Percentiles rank a stretch among this genome's conserved stretches.
phyloP scores from a whole-genome alignment of 1,284 basidiomycete species.

The Sutorius eximius region DNA sequence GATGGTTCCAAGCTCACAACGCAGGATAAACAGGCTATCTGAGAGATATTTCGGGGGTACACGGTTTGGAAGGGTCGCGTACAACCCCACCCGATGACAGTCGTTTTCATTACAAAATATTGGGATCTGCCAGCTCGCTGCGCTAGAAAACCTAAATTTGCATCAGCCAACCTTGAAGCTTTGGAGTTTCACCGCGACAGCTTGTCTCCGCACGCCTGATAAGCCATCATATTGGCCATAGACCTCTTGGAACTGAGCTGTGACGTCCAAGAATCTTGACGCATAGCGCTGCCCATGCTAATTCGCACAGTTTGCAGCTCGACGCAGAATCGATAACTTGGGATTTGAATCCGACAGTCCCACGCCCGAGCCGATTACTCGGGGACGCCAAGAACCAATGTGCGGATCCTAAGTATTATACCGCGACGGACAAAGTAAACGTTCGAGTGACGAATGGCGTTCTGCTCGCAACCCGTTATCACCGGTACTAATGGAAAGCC shows the following conservation, averaged over 20 bases:
- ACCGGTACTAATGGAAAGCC: not conserved
- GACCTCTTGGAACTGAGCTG: not conserved
- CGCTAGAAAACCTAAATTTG: not conserved
- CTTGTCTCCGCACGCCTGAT: not conserved
- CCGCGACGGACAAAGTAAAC: not conserved
- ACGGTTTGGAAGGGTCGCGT: too few relatives aligned
- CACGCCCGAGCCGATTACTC: not conserved
- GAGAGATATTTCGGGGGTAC: not conserved
- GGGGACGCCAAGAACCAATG: not conserved
- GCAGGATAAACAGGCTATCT: slow-evolving; percentile 2
- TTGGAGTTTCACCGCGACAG: not conserved
- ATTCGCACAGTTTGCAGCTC: too few relatives aligned
- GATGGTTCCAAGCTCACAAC: not conserved
- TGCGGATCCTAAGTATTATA: too few relatives aligned
- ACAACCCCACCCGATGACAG: not conserved
- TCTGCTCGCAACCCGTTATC: not conserved
- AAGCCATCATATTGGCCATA: not conserved
- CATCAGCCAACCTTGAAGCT: too few relatives aligned
- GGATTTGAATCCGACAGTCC: not conserved
- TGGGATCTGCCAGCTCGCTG: not conserved
- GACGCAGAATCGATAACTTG: too few relatives aligned
- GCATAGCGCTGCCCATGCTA: not conserved
- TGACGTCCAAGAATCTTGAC: not conserved
- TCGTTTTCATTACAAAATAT: not conserved
- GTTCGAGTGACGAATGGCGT: not conserved